Conservation (phyloP, 1,284 basidiomycete genomes). For the Vanrija sp. region DNA sequence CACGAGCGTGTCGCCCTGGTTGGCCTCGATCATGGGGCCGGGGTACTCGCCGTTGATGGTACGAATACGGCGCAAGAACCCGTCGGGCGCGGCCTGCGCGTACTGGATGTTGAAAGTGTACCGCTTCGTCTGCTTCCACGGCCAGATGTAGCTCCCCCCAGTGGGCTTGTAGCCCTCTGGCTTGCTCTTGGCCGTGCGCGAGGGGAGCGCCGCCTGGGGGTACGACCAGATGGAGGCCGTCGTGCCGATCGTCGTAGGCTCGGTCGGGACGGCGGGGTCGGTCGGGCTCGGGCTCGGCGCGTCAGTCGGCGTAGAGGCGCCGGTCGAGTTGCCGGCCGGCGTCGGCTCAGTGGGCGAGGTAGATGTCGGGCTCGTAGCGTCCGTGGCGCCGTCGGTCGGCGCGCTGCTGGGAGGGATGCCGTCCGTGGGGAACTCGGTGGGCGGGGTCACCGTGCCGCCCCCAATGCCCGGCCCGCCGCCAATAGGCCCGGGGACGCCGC, state of each 20-base stretch:
- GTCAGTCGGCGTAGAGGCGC: not conserved
- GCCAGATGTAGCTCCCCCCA: not conserved
- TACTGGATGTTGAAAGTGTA: slow-evolving; percentile 7
- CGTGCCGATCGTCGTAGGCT: not conserved
- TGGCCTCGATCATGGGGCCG: slow-evolving; percentile 34
- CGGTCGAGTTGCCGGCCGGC: not conserved
- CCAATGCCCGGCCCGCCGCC: too few relatives aligned
- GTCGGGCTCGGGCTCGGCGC: not conserved
- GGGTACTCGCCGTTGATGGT: slow-evolving; percentile 18
- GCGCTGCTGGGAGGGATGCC: too few relatives aligned
- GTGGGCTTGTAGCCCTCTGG: slow-evolving; percentile 1
- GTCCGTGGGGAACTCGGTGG: too few relatives aligned
- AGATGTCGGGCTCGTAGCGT: not conserved
- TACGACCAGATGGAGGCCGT: not conserved
- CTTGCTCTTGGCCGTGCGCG: not conserved
- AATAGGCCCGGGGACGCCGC: too few relatives aligned
- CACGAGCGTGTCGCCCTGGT: slow-evolving; percentile 31
- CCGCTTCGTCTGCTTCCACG: not conserved
- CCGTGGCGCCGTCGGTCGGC: not conserved
- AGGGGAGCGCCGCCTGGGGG: slow-evolving; percentile 10
- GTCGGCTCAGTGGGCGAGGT: not conserved
- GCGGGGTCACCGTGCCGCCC: too few relatives aligned
- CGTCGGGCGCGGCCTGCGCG: slow-evolving; percentile 7
- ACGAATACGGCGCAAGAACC: slow-evolving; percentile 12
- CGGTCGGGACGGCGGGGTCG: not conserved